Base-by-base conservation (phyloP, 1,139 yeast genomes). In the Suhomyces maxii region DNA sequence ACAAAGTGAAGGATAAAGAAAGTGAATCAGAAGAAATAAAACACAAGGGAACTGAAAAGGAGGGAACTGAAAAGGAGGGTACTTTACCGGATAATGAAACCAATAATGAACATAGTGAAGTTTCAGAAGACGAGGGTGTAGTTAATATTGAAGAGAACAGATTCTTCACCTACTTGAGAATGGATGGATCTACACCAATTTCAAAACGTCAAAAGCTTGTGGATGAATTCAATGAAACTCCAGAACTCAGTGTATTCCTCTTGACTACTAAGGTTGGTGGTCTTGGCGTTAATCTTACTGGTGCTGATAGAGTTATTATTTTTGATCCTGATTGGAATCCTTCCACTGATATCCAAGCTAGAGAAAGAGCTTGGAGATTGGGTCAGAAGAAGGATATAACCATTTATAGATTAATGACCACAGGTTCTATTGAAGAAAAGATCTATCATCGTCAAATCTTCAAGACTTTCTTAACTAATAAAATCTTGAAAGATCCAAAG, bases 241-340 rank as follows among this genome's bases (percentile, higher is more conserved):
- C 77, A 1, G 63, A 69, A 14, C 79, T 80, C 49, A 71, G 78
- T 44, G 79, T 93, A 1, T 95, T 93, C 61, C 66, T 93, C 30
- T 70, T 93, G 39, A 93, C 99, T 0, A 93, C 99, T 0, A 81
- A 93, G 59, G 99, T 93, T 3, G 99, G 99, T 26, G 99, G 99
- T 0, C 71, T 93, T 39, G 99, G 99, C 23, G 89, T 93, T 2
- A 93, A 93, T 63, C 67, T 93, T 41, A 93, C 97, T 0, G 98
- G 98, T 5, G 99, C 99, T 0, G 93, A 90, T 57, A 70, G 99
- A 44, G 97, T 93, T 7, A 89, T 93, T 14, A 93, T 93, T 13
- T 93, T 78, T 62, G 99, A 93, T 60, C 99, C 99, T 0, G 99
- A 93, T 64, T 93, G 99, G 99, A 93, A 93, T 60, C 99, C 99